Conservation (phyloP, 1,284 basidiomycete species). For the Pascua sp. region DNA sequence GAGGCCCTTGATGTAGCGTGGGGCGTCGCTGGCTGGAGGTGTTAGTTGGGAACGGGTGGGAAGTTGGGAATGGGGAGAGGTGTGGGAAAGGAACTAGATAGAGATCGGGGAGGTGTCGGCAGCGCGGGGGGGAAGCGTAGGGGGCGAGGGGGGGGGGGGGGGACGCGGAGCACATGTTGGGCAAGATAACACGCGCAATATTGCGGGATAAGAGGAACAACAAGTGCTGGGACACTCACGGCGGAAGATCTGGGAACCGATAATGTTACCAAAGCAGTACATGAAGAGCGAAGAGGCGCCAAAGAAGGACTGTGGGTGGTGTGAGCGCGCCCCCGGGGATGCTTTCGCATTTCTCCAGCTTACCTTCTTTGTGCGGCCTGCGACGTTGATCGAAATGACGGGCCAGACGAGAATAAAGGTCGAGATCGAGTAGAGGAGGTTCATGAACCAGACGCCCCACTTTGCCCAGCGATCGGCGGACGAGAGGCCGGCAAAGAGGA, state of each 20-base stretch:
- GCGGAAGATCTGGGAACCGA: slow-evolving; percentile 27
- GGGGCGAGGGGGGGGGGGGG: too few species aligned
- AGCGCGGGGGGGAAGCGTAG: too few species aligned
- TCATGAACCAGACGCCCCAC: slow-evolving; percentile 21
- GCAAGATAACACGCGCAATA: too few species aligned
- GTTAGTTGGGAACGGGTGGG: neutral
- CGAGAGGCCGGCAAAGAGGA: slow-evolving; percentile 25
- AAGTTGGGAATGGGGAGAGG: neutral
- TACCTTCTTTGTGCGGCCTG: slow-evolving; percentile 18
- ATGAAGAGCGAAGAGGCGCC: slow-evolving; percentile 15
- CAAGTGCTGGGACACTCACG: neutral
- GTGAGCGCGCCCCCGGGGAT: too few species aligned
- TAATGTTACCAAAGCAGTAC: slow-evolving; percentile 30
- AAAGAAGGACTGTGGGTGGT: slow-evolving; percentile 15
- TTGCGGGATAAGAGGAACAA: too few species aligned
- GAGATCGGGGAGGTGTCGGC: too few species aligned
- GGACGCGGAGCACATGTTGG: too few species aligned
- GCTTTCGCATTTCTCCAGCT: too few species aligned
- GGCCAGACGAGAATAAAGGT: slow-evolving; percentile 21
- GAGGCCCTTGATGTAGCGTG: slow-evolving; percentile 18
- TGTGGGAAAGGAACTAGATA: too few species aligned
- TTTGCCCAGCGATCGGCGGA: slow-evolving; percentile 18
- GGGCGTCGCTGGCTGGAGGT: slow-evolving; percentile 17
- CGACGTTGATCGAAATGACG: slow-evolving; percentile 13
- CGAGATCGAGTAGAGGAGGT: slow-evolving; percentile 13